phyloP scores from a whole-genome alignment of 2,329 filamentous ascomycete species.

The Sarocladium strictum region DNA sequence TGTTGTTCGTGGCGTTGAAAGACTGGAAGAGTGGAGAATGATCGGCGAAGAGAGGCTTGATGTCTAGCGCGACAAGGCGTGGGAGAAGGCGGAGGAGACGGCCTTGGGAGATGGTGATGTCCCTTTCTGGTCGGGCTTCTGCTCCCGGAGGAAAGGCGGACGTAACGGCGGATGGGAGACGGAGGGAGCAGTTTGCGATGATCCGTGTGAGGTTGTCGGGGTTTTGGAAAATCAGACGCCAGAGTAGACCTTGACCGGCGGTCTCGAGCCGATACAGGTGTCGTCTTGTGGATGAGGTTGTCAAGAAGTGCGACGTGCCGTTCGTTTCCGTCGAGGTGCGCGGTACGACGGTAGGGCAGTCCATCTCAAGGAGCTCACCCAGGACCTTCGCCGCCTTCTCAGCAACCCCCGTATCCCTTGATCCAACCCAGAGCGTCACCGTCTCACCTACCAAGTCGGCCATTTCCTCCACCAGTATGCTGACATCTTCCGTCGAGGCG shows the following conservation, averaged over 20 bases:
- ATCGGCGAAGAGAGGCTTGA: constrained; percentile 16
- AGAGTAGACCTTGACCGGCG: constrained; percentile 47
- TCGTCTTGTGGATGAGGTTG: neutral
- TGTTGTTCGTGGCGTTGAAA: neutral
- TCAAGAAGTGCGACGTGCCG: neutral
- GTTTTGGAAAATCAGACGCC: constrained; percentile 46
- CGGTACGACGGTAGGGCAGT: constrained; percentile 35
- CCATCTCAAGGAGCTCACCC: constrained; percentile 48
- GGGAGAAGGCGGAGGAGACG: constrained; percentile 47
- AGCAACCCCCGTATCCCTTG: constrained; percentile 48
- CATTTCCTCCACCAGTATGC: constrained; percentile 36
- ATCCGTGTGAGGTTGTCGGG: constrained; percentile 39
- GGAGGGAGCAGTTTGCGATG: constrained; percentile 28
- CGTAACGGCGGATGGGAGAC: constrained; percentile 16
- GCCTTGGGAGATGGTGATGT: constrained; percentile 45
- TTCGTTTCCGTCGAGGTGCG: constrained; percentile 3
- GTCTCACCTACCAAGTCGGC: constrained; percentile 37
- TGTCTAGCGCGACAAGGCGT: constrained; percentile 41
- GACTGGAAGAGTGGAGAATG: neutral
- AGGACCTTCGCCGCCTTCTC: constrained; percentile 46
- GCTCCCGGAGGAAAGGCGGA: constrained; percentile 14
- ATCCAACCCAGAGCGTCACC: constrained; percentile 46
- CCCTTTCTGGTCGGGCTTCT: constrained; percentile 23
- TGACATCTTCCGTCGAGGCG: constrained; percentile 38
- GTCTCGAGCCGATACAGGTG: constrained; percentile 10